Base-by-base conservation (phyloP, 257 asterid genomes). In the Leptodermis oblonga region DNA sequence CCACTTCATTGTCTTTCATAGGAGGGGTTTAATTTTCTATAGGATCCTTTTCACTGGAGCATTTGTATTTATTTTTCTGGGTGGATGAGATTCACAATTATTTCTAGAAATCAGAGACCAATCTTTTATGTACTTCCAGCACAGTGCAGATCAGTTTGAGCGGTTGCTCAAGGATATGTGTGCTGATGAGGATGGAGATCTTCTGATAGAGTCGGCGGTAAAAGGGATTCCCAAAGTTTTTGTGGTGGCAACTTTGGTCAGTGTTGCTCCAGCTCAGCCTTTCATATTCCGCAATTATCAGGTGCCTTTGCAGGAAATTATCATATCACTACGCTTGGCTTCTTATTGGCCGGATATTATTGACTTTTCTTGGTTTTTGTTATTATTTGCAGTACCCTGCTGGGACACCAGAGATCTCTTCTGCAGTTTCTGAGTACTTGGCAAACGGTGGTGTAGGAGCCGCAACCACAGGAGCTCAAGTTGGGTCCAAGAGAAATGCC, bases 71-170 rank as follows among this genome's bases (percentile, higher is more conserved):
- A 61, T 31, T 53, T 28, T 68, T 45, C 41, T 52, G 70, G 22
- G 71, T 62, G 61, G 65, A 53, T 71, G 54, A 52, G 61, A 70
- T 69, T 58, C 54, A 70, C 30, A 52, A 53, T 48, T 73, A 67
- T 39, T 36, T 59, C 71, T 46, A 69, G 68, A 62, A 69, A 69
- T 70, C 74, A 36, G 45, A 46, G 74, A 64, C 67, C 72, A 71
- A 76, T 67, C 68, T 64, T 74, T 78, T 78, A 67, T 79, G 62
- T 77, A 81, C 79, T 87, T 89, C 76, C 97, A 94, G 97, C 98
- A 94, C 83, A 94, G 96, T 84, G 98, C 99, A 72, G 97, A 94
- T 68, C 97, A 91, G 82, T 94, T 94, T 74, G 99, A 94, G 96
- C 86, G 79, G 75, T 82, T 94, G 84, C 79, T 94, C 82, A 85